Evolutionary conservation across 2,329 filamentous ascomycete genomes (phyloP).

Genomic region (Mycogone perniciosa): DNA sequence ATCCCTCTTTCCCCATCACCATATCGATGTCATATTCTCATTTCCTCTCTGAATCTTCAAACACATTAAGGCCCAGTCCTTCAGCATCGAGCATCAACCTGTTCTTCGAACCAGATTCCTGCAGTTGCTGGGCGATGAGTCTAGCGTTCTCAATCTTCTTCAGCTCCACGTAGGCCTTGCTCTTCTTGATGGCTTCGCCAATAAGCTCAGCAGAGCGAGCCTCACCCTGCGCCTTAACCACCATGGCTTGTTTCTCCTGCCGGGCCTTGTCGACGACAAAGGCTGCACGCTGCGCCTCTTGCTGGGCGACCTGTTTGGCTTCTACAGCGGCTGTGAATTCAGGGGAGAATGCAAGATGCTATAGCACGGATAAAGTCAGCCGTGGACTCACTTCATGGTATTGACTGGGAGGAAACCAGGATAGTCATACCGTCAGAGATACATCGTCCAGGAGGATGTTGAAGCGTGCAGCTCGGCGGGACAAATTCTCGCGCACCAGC

Average conservation of each 20-base stretch:
- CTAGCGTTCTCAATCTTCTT: constrained; percentile 97
- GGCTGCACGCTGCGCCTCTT: constrained; percentile 93
- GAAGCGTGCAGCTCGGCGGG: constrained; percentile 85
- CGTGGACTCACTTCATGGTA: not conserved
- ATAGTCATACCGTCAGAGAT: constrained; percentile 71
- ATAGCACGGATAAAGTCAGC: not conserved
- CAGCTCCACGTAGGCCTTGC: constrained; percentile 89
- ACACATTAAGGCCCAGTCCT: constrained; percentile 86
- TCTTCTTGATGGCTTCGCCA: constrained; percentile 99
- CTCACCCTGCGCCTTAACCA: constrained; percentile 98
- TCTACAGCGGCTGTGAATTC: constrained; percentile 69
- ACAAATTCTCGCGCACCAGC: constrained; percentile 87
- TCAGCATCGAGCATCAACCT: constrained; percentile 89
- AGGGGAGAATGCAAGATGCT: constrained; percentile 68
- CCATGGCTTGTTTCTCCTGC: constrained; percentile 98
- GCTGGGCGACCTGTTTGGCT: constrained; percentile 70
- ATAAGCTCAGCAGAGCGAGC: constrained; percentile 96
- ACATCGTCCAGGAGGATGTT: constrained; percentile 98
- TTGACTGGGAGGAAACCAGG: too few relatives aligned
- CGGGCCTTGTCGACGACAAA: constrained; percentile 98
- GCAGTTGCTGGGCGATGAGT: constrained; percentile 78
- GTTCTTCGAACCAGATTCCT: constrained; percentile 82
- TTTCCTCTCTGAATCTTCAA: constrained; percentile 46
- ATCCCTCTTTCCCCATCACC: constrained; percentile 12
- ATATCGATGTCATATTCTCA: constrained; percentile 19